Evolutionary conservation across 2,329 filamentous ascomycete species (phyloP), one percentile per base, ranked within the genome.

Genomic region (Xylariaceae sp.): DNA sequence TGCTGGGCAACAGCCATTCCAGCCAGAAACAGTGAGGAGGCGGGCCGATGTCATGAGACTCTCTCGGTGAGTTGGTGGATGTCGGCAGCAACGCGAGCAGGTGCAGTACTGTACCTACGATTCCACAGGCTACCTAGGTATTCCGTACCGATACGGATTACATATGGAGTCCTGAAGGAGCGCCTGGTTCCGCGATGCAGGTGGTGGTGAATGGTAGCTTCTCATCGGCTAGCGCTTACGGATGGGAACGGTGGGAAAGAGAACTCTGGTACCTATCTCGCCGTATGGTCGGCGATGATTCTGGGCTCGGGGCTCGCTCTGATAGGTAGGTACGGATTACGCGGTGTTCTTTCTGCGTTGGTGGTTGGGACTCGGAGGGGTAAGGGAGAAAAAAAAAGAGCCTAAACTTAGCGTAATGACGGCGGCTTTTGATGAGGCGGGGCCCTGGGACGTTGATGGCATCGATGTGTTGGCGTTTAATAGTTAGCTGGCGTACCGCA

Each of bases 31-130:
- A 48, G 18, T 34, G 8, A 57, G 48, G 9, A 2, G 47, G 76
- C 74, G 76, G 87, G 4, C 74, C 84, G 1, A 63, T 75, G 18
- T 50, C 57, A 15, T 7, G 18, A 47, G 56, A 35, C 48, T 59
- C 39, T 51, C 48, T 4, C 68, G 58, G 51, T 34, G 53, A 51
- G 15, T 42, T 10, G 37, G 7, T 42, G 13, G 7, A 13, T 42
- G 9, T 10, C 23, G 23, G 23, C 23, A 5, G 23, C 23, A 30
- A 30, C 23, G 23, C 23, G 23, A 30, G 23, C 23, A 30, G 23
- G 23, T 30, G 5, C 23, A 30, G 4, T 5, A 30, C 23, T 30
- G 23, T 30, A 30, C 23, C 23, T 30, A 30, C 23, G 23, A 30
- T 30, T 30, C 23, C 23, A 30, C 23, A 30, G 23, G 5, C 4